Percentiles rank a stretch among this genome's conserved stretches.
phyloP scores from a whole-genome alignment of 805 yeast species.

The Metschnikowia vanudenii region DNA sequence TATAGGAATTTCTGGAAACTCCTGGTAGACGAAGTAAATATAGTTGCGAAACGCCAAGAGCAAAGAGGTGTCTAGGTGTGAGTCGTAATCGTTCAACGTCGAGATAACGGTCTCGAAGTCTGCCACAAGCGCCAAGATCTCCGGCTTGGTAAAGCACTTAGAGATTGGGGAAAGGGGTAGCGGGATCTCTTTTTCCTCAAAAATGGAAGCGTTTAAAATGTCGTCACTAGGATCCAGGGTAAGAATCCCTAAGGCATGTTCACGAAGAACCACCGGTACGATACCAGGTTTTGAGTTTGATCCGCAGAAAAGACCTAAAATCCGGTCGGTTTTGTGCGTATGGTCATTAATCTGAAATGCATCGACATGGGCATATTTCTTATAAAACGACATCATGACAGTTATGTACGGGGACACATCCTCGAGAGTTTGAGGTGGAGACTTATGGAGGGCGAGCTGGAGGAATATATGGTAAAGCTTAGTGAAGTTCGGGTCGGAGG shows the following conservation, averaged over 20 bases:
- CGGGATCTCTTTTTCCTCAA: too few relatives aligned
- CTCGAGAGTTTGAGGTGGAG: slow-evolving; percentile 4
- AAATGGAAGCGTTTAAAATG: too few relatives aligned
- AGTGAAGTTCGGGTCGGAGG: slow-evolving; percentile 21
- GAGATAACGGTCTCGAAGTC: slow-evolving; percentile 23
- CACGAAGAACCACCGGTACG: slow-evolving; percentile 16
- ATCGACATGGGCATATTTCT: slow-evolving; percentile 23
- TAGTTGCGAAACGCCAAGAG: slow-evolving; percentile 26
- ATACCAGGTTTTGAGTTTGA: slow-evolving; percentile 12
- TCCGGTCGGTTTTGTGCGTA: slow-evolving; percentile 14
- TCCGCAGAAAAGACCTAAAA: slow-evolving; percentile 20
- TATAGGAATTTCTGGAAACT: slow-evolving; percentile 19
- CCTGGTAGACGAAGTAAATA: slow-evolving; percentile 22
- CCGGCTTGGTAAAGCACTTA: background rate
- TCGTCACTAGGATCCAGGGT: too few relatives aligned
- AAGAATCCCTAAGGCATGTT: slow-evolving; percentile 1
- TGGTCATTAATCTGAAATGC: slow-evolving; percentile 19
- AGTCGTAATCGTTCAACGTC: slow-evolving; percentile 26
- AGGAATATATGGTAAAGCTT: slow-evolving; percentile 24
- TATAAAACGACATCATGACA: slow-evolving; percentile 25
- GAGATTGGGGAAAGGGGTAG: background rate
- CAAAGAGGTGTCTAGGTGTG: slow-evolving; percentile 24
- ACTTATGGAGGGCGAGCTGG: slow-evolving; percentile 22
- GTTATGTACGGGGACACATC: slow-evolving; percentile 20
- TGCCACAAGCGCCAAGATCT: slow-evolving; percentile 11